Evolutionary conservation across 1,139 yeast genomes (phyloP).

Genomic region (Suhomyces chickasaworum): DNA sequence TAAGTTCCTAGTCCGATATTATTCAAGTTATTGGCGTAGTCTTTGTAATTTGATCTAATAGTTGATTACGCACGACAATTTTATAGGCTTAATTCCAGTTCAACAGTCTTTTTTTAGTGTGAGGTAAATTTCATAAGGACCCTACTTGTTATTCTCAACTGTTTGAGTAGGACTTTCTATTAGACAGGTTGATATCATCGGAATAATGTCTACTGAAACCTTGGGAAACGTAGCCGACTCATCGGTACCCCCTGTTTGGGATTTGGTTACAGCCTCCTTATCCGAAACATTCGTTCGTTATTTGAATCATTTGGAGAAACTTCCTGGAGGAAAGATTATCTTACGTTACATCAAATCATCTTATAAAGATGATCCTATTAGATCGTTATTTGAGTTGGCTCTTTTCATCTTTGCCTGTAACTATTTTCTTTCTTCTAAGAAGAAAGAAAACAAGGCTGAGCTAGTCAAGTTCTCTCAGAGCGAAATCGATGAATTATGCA

Average conservation of each 20-base stretch:
- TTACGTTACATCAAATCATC: constrained; percentile 83
- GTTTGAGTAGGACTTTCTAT: neutral
- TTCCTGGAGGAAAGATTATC: constrained; percentile 84
- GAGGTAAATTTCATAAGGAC: neutral
- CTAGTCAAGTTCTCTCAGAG: constrained; percentile 60
- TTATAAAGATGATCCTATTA: constrained; percentile 89
- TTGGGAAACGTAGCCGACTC: constrained; percentile 4
- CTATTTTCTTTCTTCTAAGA: constrained; percentile 81
- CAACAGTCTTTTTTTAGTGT: neutral
- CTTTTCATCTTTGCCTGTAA: constrained; percentile 82
- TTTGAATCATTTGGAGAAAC: constrained; percentile 36
- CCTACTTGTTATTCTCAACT: neutral
- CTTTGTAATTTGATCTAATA: neutral
- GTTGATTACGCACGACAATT: constrained; percentile 2
- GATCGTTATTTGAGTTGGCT: constrained; percentile 79
- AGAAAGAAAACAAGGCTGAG: constrained; percentile 75
- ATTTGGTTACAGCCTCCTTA: constrained; percentile 37
- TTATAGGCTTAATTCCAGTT: neutral
- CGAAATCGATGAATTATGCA: constrained; percentile 82
- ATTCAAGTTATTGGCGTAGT: no score
- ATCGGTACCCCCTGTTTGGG: constrained; percentile 40
- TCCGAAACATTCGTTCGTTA: constrained; percentile 39
- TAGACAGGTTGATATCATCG: neutral
- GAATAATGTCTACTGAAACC: constrained; percentile 8
- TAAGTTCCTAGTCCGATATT: neutral